phyloP scores from a whole-genome alignment of 2,329 filamentous ascomycete genomes.

The Penicillium sp. region DNA sequence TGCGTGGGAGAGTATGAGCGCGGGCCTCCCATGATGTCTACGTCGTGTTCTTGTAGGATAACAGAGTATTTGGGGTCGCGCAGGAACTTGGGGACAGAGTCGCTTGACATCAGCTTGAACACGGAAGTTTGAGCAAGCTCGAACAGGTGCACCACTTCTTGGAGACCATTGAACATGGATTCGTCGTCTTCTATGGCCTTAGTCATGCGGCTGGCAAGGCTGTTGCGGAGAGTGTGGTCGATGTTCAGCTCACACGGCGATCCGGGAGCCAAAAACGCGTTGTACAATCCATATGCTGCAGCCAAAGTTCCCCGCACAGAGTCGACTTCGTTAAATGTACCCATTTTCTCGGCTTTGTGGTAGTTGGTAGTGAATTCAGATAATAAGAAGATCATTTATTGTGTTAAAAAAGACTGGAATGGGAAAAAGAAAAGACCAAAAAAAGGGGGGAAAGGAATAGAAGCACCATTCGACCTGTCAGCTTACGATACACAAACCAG shows the following conservation, averaged over 20 bases:
- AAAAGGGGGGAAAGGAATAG: slow-evolving; percentile 3
- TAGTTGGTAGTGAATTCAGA: slow-evolving; percentile 73
- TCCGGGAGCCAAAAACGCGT: slow-evolving; percentile 91
- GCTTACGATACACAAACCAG: slow-evolving; percentile 37
- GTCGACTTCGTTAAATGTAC: slow-evolving; percentile 63
- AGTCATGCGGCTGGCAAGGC: slow-evolving; percentile 93
- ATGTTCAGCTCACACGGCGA: slow-evolving; percentile 98
- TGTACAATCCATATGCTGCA: slow-evolving; percentile 95
- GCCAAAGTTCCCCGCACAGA: slow-evolving; percentile 93
- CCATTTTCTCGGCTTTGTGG: slow-evolving; percentile 53
- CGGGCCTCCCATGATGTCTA: slow-evolving; percentile 47
- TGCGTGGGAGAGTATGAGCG: slow-evolving; percentile 45
- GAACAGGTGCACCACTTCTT: slow-evolving; percentile 85
- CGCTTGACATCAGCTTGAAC: slow-evolving; percentile 97
- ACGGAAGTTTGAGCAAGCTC: slow-evolving; percentile 93
- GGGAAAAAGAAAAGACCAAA: slow-evolving; percentile 6
- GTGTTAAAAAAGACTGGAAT: neutral
- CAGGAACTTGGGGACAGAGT: slow-evolving; percentile 64
- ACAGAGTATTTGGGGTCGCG: slow-evolving; percentile 60
- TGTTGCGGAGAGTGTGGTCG: slow-evolving; percentile 90
- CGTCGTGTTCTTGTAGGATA: slow-evolving; percentile 58
- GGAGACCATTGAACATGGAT: slow-evolving; percentile 86
- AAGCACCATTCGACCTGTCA: slow-evolving; percentile 34
- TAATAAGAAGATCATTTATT: neutral
- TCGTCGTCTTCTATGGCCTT: slow-evolving; percentile 91